Evolutionary conservation across 2,329 filamentous ascomycete genomes (phyloP).

Genomic region (Ophiostoma sp.): DNA sequence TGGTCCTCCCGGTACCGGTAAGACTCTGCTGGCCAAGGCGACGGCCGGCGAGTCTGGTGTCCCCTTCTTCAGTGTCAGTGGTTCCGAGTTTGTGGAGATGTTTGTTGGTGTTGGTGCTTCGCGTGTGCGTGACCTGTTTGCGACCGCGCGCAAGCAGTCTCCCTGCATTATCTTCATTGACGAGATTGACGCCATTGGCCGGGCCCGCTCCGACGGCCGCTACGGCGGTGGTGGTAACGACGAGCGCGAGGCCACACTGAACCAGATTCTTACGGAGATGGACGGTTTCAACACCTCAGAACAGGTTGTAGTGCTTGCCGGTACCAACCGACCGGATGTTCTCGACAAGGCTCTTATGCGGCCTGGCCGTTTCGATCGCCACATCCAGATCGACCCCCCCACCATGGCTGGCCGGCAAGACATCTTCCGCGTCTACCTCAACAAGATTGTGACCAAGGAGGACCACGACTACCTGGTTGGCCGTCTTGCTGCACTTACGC

Average conservation of each 20-base stretch:
- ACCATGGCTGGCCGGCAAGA: constrained; percentile 96
- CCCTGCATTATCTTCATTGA: constrained; percentile 99
- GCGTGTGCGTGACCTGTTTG: constrained; percentile 88
- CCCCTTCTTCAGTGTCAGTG: constrained; percentile 96
- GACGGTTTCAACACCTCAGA: constrained; percentile 97
- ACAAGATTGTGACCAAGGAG: constrained; percentile 90
- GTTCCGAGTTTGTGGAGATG: constrained; percentile 99
- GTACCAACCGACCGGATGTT: constrained; percentile 92
- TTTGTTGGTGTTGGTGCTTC: constrained; percentile 98
- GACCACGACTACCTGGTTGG: constrained; percentile 83
- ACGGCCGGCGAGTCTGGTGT: constrained; percentile 95
- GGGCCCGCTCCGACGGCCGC: constrained; percentile 70
- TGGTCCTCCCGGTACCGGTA: constrained; percentile 96
- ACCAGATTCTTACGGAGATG: constrained; percentile 99
- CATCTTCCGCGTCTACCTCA: constrained; percentile 90
- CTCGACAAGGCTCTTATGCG: constrained; percentile 94
- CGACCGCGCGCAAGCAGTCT: constrained; percentile 88
- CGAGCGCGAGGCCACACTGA: constrained; percentile 92
- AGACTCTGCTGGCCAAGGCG: constrained; percentile 93
- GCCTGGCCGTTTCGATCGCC: constrained; percentile 92
- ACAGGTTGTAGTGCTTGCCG: constrained; percentile 92
- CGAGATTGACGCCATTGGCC: constrained; percentile 96
- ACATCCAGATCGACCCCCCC: constrained; percentile 89
- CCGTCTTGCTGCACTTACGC: constrained; percentile 83
- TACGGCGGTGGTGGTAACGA: constrained; percentile 85